These are phyloP conservation scores for Cyamopsis tetragonoloba DNA, from an alignment of 306 rosid species.

Conservation along the genomic window DNA sequence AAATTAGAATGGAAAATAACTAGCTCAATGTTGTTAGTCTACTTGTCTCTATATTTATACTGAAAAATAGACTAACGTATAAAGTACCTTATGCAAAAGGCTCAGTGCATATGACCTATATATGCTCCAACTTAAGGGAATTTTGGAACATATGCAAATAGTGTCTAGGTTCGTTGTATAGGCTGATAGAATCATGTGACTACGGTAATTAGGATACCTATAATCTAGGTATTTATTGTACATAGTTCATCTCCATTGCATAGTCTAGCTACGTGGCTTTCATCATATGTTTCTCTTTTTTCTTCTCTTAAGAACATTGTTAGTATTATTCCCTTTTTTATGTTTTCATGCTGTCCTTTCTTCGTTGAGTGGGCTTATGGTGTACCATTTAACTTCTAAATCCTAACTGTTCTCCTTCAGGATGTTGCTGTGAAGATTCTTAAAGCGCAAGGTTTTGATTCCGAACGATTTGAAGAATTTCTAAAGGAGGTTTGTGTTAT, in stretches of 20 bases:
- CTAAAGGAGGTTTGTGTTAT: slow-evolving; percentile 62
- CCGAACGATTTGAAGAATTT: slow-evolving; percentile 68
- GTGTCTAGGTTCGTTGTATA: background rate
- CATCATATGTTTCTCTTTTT: background rate
- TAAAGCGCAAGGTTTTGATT: slow-evolving; percentile 75
- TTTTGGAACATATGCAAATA: background rate
- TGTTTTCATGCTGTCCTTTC: slow-evolving; percentile 17
- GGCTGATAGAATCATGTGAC: background rate
- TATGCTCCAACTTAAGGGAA: no score
- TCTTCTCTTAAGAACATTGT: background rate
- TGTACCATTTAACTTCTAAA: slow-evolving; percentile 8
- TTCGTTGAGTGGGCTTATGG: background rate
- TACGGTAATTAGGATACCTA: background rate
- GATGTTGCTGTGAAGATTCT: slow-evolving; percentile 98
- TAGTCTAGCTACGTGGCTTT: background rate
- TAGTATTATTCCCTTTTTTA: background rate
- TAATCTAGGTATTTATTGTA: background rate
- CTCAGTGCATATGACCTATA: no score
- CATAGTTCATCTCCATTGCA: background rate
- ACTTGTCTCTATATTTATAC: background rate
- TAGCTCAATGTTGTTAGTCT: background rate
- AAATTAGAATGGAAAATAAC: background rate
- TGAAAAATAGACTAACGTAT: no score
- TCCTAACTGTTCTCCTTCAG: slow-evolving; percentile 38
- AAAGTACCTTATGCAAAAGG: no score